A percentile compares a stretch with the other conserved stretches of the same genome.
Conservation (phyloP, 164 flowering plant genomes). For the Magnolia kwangsiensis region DNA sequence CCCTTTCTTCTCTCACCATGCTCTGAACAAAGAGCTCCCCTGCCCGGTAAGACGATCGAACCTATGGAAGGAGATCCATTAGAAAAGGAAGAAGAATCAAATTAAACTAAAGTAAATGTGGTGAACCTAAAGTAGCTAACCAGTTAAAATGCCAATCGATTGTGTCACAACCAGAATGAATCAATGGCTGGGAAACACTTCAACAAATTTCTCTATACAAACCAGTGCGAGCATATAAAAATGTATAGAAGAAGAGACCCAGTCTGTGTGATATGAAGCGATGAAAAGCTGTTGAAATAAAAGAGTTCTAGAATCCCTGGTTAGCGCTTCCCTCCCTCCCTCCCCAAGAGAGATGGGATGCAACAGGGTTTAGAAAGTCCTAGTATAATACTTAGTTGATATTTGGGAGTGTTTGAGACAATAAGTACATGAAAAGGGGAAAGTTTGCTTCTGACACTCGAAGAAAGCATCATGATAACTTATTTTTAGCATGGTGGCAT, state of each 20-base stretch:
- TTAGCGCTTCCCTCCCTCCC: no score
- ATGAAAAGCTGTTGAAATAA: no score
- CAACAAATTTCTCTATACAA: background rate
- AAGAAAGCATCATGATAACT: no score
- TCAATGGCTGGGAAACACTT: background rate
- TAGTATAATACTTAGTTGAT: no score
- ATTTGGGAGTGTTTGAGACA: no score
- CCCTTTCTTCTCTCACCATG: constrained; percentile 58
- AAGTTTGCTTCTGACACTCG: no score
- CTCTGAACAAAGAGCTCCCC: constrained; percentile 87
- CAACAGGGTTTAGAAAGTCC: no score
- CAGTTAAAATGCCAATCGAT: background rate
- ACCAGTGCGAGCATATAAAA: background rate
- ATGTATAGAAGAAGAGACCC: background rate
- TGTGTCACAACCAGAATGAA: background rate
- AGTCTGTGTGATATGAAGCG: no score
- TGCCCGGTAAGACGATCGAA: constrained; percentile 87
- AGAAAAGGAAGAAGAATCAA: background rate
- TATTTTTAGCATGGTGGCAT: no score
- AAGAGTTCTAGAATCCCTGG: no score
- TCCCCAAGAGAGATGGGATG: no score
- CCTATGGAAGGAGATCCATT: constrained; percentile 35
- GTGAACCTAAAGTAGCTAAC: background rate
- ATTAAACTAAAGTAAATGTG: background rate
- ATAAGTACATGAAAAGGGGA: no score